Evolutionary conservation across 1,284 basidiomycete species (phyloP).

Genomic region (Phylloboletellus chloephorus): DNA sequence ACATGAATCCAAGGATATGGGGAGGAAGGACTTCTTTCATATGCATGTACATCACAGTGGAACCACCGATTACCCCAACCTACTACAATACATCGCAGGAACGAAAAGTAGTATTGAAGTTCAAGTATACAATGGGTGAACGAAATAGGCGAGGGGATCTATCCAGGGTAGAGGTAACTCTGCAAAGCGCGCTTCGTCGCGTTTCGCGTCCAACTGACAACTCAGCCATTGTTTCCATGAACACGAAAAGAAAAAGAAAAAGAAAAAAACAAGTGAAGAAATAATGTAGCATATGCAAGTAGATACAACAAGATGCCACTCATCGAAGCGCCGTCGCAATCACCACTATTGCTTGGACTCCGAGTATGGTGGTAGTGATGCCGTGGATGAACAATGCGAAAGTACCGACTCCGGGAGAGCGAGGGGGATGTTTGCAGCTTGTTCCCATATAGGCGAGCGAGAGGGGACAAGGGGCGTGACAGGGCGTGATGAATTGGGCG

Average conservation of each 20-base stretch:
- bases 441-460: conserved; percentile 19
- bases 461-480: conserved; percentile 48
- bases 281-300: conserved; percentile 23
- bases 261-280: conserved; percentile 5
- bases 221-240: neutral
- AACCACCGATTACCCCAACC: too few species aligned
- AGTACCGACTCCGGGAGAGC: conserved; percentile 12
- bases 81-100: too few species aligned
- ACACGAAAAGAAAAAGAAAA: too few species aligned
- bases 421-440: conserved; percentile 13
- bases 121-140: conserved; percentile 18
- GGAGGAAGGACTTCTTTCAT: too few species aligned
- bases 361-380: conserved; percentile 30
- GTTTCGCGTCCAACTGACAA: neutral
- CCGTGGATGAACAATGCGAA: conserved; percentile 29
- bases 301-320: conserved; percentile 16
- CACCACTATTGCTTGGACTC: conserved; percentile 24
- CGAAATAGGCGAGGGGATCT: conserved; percentile 15
- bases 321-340: conserved; percentile 4
- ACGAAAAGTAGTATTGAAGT: conserved; percentile 7
- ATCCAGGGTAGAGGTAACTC: conserved; percentile 7
- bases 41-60: too few species aligned
- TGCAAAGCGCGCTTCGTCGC: neutral
- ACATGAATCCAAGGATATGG: too few species aligned
- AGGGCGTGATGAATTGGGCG: conserved; percentile 59